Base-by-base conservation (phyloP, 2,329 filamentous ascomycete species). In the Nemania bipapillata region DNA sequence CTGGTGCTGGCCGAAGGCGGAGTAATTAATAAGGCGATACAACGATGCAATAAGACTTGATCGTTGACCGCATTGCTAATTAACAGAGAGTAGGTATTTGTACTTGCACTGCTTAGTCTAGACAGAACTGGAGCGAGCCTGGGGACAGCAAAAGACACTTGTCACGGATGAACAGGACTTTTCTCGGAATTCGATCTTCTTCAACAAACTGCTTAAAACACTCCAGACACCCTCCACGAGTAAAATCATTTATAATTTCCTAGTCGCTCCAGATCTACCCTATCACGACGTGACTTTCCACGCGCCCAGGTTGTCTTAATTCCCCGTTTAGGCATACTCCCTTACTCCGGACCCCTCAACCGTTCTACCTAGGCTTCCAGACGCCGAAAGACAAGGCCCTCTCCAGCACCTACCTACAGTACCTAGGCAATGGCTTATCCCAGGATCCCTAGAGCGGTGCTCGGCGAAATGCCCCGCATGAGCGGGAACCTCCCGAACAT, bases 391-490 rank as follows among this genome's bases (percentile, higher is more conserved):
- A 32, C n/a, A 32, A 26, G 12, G 26, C 49, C 49, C 26, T 30
- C 26, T 26, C n/a, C 22, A 52, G 17, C 26, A 26, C 22, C 20
- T 49, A 45, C 3, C 17, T 47, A 24, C 4, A 6, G 11, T 28
- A 26, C 40, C 64, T 55, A 63, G 47, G 52, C 57, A 12, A 64
- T 70, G 75, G 74, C 74, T 72, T 76, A 74, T 73, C 74, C 72
- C 70, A 65, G 64, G 67, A 63, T 70, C 49, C 67, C 74, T 69
- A 73, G 72, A 72, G 73, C 74, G 66, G 74, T 75, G 67, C 65
- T 76, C 72, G 73, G 73, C 75, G 63, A 63, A 32, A 70, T 75
- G 72, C 75, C 75, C 75, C 75, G 73, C 75, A 75, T 63, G 40
- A 47, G 55, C 52, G 62, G 40, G 57, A 72, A 68, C 49, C 20